Base-by-base conservation (phyloP, 2,329 filamentous ascomycete species). In the Claviceps sorghi region DNA sequence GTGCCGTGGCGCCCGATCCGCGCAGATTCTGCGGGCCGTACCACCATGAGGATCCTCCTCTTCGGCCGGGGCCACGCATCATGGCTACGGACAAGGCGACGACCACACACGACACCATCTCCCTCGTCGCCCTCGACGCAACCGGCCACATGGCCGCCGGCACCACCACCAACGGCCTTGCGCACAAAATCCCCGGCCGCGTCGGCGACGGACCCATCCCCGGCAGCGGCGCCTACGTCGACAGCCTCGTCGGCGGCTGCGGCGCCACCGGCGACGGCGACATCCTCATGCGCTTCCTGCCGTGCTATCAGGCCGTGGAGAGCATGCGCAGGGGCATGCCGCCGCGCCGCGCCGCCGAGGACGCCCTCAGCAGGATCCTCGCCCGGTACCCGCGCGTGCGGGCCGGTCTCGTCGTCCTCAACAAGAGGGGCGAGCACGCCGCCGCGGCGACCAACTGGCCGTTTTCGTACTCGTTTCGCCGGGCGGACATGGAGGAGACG, bases 281-380 rank as follows among this genome's bases (percentile, higher is more conserved):
- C 58, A 62, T 78, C 54, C 77, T 79, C 75, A 75, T 78, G 71
- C 69, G 75, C 4, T 77, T 78, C 55, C 59, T 79, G 26, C 76
- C 76, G 0, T 79, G 76, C 58, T 79, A 79, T 57, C 76, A 79
- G 58, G 76, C 76, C 1, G 71, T 79, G 1, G 76, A 79, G 64
- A 77, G 66, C 53, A 54, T 79, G 60, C 65, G 76, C 11, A 62
- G 59, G 1, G 76, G 76, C 1, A 70, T 78, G 69, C 61, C 61
- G 0, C 74, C 76, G 0, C 59, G 4, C 66, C 70, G 34, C 6
- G 76, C 76, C 0, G 76, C 76, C 0, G 68, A 74, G 47, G 74
- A 79, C 52, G 74, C 69, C 0, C 74, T 79, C 0, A 52, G 58
- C 1, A 65, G 76, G 17, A 78, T 79, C 72, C 45, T 76, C 11